These are phyloP conservation scores for Ceratocystis huliohia DNA, from an alignment of 2,329 filamentous ascomycete species.

Conservation along the genomic window DNA sequence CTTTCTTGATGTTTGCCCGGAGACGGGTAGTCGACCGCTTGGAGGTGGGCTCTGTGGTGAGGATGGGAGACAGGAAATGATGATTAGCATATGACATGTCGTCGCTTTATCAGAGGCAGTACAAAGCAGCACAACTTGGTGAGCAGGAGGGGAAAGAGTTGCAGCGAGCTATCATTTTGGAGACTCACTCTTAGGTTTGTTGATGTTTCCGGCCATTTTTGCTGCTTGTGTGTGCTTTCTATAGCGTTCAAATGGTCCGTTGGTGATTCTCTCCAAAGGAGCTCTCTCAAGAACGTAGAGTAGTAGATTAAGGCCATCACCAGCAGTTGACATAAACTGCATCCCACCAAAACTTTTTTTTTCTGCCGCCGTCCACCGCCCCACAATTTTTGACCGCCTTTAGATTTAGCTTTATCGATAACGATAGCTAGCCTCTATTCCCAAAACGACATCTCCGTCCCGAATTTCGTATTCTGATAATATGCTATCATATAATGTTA, in stretches of 20 bases:
- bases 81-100: background rate
- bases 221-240: background rate
- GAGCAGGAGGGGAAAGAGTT: background rate
- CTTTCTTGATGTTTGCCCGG: conserved; percentile 92
- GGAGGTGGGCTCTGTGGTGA: conserved; percentile 66
- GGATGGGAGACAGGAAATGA: background rate
- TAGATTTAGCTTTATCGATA: background rate
- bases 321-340: conserved; percentile 4
- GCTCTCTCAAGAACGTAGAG: background rate
- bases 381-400: conserved; percentile 14
- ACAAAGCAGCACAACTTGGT: background rate
- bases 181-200: conserved; percentile 41
- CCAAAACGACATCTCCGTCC: conserved; percentile 14
- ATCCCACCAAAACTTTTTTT: conserved; percentile 20
- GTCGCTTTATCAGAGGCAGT: background rate
- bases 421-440: background rate
- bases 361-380: conserved; percentile 21
- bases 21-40: conserved; percentile 84
- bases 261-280: background rate
- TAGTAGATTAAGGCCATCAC: background rate
- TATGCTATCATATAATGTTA: background rate
- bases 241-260: background rate
- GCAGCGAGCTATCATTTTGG: no score
- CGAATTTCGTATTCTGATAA: background rate
- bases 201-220: conserved; percentile 42